phyloP scores from a whole-genome alignment of 192 early-diverging fungal genomes.

The Entomortierella lignicola region DNA sequence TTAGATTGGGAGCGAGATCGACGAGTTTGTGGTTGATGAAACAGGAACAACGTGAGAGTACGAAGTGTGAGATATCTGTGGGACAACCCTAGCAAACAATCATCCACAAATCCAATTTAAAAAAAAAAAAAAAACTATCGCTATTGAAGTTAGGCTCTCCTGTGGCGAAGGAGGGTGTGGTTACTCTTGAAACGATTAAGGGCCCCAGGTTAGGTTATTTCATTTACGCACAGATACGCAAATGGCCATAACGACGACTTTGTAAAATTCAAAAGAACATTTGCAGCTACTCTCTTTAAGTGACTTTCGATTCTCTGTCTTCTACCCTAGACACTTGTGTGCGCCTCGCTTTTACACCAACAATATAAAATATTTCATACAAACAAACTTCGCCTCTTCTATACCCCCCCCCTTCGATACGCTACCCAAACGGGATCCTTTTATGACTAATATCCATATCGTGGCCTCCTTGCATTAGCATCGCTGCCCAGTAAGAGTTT shows the following conservation, averaged over 20 bases:
- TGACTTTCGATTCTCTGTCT: no score
- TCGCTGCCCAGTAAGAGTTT: no score
- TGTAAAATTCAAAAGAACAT: background rate
- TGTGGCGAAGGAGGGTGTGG: background rate
- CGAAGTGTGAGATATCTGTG: no score
- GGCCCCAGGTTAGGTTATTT: background rate
- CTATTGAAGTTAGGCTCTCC: no score
- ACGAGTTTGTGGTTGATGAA: no score
- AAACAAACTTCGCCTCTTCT: background rate
- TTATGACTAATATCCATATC: background rate
- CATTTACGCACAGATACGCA: background rate
- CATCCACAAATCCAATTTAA: no score
- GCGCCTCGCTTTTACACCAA: background rate
- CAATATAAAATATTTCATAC: background rate
- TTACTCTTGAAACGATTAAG: background rate
- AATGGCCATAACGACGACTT: no score
- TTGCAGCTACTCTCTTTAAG: background rate
- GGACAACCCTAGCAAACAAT: no score
- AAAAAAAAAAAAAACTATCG: no score
- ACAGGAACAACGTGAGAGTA: no score
- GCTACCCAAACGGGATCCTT: conserved; percentile 1
- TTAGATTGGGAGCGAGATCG: no score
- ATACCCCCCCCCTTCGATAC: background rate
- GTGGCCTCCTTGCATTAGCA: background rate
- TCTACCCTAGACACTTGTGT: no score